Base-by-base conservation (phyloP, 192 early-diverging fungal genomes). In the Dissophora ornata region DNA sequence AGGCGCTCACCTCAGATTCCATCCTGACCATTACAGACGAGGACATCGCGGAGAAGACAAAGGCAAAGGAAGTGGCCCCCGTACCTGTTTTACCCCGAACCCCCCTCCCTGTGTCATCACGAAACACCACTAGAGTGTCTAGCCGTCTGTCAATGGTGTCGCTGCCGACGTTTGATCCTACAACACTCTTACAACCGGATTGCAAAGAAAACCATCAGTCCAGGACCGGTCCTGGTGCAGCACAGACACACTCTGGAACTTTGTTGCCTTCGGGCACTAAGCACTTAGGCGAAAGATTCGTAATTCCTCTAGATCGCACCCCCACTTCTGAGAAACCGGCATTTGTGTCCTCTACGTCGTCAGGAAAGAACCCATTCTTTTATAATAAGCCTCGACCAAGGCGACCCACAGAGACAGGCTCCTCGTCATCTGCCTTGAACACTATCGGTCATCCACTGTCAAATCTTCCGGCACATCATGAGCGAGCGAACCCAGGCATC, bases 351-450 rank as follows among this genome's bases (percentile, higher is more conserved):
- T 67, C 73, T 4, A 52, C 64, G 2, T 62, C 71, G 1, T 77
- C 73, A 1, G 73, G 73, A 25, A 77, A 77, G 50, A 77, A 77
- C 24, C 73, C 73, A 5, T 77, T 49, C 30, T 77, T 77, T 29
- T 74, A 50, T 49, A 67, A 29, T 44, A 75, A 75, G 32, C 69
- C 69, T 9, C 60, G 69, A 0, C 0, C 60, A 5, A 52, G 69
- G n/a, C 49, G 69, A 50, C 73, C 73, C 1, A 67, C 73, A 2
- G 73, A 77, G 5, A 49, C 65, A 21, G 32, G 48, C 2, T 57
- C 19, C 0, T 58, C 56, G 4, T 13, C 36, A 10, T 53, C 16
- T 3, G 19, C 54, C 25, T n/a, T 4, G 13, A 13, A 6, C 36
- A 13, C 36, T n/a, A n/a, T n/a, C n/a, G n/a, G n/a, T n/a, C n/a